These are phyloP conservation scores for Saccharomycopsis microspora DNA, from an alignment of 805 yeast genomes.

Conservation along the genomic window DNA sequence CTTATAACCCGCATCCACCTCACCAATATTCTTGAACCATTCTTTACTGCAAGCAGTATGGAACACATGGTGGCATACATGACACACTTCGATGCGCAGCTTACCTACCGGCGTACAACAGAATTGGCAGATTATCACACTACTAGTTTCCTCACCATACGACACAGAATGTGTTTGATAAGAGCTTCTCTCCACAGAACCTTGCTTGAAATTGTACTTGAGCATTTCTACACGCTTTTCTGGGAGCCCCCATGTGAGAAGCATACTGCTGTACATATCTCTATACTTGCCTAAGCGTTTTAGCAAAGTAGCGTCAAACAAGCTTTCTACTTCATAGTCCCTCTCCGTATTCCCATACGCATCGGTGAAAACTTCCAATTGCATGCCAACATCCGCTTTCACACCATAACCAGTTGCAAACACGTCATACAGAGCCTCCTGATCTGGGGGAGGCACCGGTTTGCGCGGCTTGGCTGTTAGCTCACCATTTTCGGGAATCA, in stretches of 20 bases:
- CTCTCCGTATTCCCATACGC: conserved; percentile 16
- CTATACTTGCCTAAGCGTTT: conserved; percentile 24
- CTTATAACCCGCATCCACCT: background rate
- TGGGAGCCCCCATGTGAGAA: conserved; percentile 77
- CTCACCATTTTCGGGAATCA: conserved; percentile 24
- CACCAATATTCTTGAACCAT: conserved; percentile 51
- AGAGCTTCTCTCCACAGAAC: conserved; percentile 8
- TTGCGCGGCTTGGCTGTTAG: too few relatives aligned
- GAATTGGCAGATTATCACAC: conserved; percentile 40
- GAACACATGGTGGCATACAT: conserved; percentile 63
- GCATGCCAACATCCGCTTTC: conserved; percentile 17
- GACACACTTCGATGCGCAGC: conserved; percentile 49
- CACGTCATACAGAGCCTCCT: background rate
- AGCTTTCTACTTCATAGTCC: background rate
- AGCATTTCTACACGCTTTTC: conserved; percentile 68
- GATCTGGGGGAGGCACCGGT: too few relatives aligned
- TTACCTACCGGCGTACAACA: conserved; percentile 55
- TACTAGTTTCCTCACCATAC: conserved; percentile 3
- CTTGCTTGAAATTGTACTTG: conserved; percentile 40
- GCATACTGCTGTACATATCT: conserved; percentile 63
- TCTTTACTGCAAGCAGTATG: conserved; percentile 69
- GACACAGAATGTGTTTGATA: too few relatives aligned
- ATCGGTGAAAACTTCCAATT: conserved; percentile 16
- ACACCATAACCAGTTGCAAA: conserved; percentile 6
- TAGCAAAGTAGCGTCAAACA: conserved; percentile 2